Base-by-base conservation (phyloP, 108 stramenopile genomes). In the Conticribra guillardii region DNA sequence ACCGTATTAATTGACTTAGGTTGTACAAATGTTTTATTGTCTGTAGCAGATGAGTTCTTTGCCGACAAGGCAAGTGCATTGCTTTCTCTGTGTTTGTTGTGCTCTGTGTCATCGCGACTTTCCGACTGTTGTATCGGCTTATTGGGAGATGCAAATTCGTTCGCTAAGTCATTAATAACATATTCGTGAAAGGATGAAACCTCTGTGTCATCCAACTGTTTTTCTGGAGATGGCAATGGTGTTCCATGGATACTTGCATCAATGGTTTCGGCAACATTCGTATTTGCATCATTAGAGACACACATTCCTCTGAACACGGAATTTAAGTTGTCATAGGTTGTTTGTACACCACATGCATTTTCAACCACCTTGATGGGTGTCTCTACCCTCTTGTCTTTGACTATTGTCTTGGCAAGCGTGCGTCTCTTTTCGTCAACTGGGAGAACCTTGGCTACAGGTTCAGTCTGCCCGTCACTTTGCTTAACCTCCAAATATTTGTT, bases 101-200 rank as follows among this genome's bases (percentile, higher is more conserved):
- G 60, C 23, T 61, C 52, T 0, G 24, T 71, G 51, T 73, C 72
- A 50, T 73, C 72, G 18, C 72, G 72, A 58, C 72, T 58, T 45
- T 73, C 72, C n/a, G 72, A 64, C 4, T 16, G 4, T 4, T n/a
- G 55, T 8, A 49, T 0, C 28, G 54, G 21, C 22, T 48, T 52
- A 1, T 33, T 23, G 0, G 54, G 54, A 48, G 62, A 64, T 4
- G 27, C 16, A 49, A 73, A 73, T 45, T 73, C 71, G 29, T 41
- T 46, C 19, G 22, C 62, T 45, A 64, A 57, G 31, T 73, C 62
- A 73, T 64, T 54, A 0, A 73, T 44, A 21, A 73, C 14, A 47
- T 7, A 28, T 27, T 53, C 51, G 16, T 73, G 71, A 34, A 71
- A 59, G 29, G 71, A 73, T 4, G 55, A 57, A 26, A 56, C 50